These are phyloP conservation scores for Lepraria neglecta DNA, from an alignment of 495 filamentous ascomycete genomes.

Conservation along the genomic window DNA sequence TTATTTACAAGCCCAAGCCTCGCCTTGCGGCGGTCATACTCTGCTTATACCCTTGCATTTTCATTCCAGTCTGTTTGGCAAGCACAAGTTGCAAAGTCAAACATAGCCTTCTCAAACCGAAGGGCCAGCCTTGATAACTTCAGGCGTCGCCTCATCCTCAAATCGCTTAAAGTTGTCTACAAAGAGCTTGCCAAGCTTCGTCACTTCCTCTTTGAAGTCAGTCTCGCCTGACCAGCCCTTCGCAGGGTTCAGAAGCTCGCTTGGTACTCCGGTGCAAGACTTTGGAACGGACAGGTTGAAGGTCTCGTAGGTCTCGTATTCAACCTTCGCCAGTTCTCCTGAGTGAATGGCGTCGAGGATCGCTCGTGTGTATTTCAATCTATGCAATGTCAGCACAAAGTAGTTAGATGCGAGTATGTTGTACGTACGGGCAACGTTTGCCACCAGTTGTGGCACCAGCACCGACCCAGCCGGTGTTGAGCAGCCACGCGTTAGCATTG, in stretches of 20 bases:
- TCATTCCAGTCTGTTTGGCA: too few relatives aligned
- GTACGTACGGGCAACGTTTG: slow-evolving; percentile 80
- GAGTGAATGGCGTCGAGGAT: slow-evolving; percentile 98
- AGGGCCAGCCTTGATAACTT: slow-evolving; percentile 60
- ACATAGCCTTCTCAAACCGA: neutral
- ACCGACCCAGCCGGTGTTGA: slow-evolving; percentile 99
- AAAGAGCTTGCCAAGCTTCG: slow-evolving; percentile 80
- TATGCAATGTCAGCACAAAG: slow-evolving; percentile 8
- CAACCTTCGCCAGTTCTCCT: slow-evolving; percentile 81
- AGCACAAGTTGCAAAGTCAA: too few relatives aligned
- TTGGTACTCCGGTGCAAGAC: slow-evolving; percentile 74
- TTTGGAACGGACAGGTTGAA: slow-evolving; percentile 95
- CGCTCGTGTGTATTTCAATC: slow-evolving; percentile 93
- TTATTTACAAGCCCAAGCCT: neutral
- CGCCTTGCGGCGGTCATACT: slow-evolving; percentile 5
- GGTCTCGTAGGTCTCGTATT: slow-evolving; percentile 91
- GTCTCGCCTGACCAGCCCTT: slow-evolving; percentile 78
- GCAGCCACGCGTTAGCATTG: slow-evolving; percentile 94
- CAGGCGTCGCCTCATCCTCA: slow-evolving; percentile 73
- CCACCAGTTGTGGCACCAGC: slow-evolving; percentile 90
- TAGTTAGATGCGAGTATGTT: neutral
- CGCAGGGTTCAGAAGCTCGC: slow-evolving; percentile 89
- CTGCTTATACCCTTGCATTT: neutral
- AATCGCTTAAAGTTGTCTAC: slow-evolving; percentile 98
- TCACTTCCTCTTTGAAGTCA: slow-evolving; percentile 79